These are phyloP conservation scores for Trichoderma semiorbis DNA, from an alignment of 2,329 filamentous ascomycete species.

Conservation along the genomic window DNA sequence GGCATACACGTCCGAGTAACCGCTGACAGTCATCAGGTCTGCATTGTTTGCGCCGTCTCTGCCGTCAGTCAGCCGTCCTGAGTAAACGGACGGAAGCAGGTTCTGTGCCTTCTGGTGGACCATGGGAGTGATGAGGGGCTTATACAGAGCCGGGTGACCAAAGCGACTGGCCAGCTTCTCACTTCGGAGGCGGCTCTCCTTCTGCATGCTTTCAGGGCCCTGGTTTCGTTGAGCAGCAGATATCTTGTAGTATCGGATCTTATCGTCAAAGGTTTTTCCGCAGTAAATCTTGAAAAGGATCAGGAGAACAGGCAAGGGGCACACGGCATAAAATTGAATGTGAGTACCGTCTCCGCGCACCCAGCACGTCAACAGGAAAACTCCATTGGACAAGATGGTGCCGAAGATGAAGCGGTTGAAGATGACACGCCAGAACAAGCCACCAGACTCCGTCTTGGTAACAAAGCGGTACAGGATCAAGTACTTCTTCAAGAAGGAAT, in stretches of 20 bases:
- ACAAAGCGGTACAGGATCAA: conserved; percentile 90
- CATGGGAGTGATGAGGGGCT: conserved; percentile 89
- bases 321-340: conserved; percentile 60
- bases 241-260: conserved; percentile 76
- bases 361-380: conserved; percentile 74
- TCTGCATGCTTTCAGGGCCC: conserved; percentile 45
- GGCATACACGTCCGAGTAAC: conserved; percentile 78
- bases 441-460: conserved; percentile 94
- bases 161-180: conserved; percentile 76
- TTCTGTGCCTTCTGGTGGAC: conserved; percentile 88
- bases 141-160: conserved; percentile 87
- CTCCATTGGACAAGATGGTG: conserved; percentile 70
- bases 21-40: conserved; percentile 58
- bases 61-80: conserved; percentile 69
- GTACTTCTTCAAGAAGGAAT: conserved; percentile 93
- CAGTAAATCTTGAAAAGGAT: conserved; percentile 86
- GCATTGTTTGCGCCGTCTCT: conserved; percentile 55
- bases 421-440: conserved; percentile 84
- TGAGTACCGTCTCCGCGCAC: conserved; percentile 62
- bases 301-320: conserved; percentile 75
- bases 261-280: conserved; percentile 68
- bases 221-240: conserved; percentile 48
- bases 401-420: conserved; percentile 93
- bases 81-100: conserved; percentile 79
- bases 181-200: conserved; percentile 53